Conservation (phyloP, 805 yeast genomes). For the Hanseniaspora hatyaiensis region DNA sequence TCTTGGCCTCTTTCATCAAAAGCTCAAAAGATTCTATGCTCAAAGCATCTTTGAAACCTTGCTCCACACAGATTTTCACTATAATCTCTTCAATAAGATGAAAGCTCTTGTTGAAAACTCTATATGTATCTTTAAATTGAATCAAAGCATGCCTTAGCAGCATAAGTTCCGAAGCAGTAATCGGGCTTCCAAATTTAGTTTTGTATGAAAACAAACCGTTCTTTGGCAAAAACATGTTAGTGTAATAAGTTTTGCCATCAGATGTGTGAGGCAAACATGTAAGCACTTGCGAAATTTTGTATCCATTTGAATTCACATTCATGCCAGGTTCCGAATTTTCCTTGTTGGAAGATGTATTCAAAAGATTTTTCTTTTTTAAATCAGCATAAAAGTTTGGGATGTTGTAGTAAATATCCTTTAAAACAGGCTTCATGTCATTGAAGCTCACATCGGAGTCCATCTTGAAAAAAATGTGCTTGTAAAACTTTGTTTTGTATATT, state of each 20-base stretch:
- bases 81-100: slow-evolving; percentile 57
- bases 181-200: slow-evolving; percentile 18
- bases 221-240: background rate
- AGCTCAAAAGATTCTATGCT: slow-evolving; percentile 61
- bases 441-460: slow-evolving; percentile 15
- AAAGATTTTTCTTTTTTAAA: background rate
- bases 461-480: slow-evolving; percentile 11
- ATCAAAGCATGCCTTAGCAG: slow-evolving; percentile 10
- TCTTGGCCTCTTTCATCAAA: slow-evolving; percentile 29
- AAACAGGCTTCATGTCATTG: slow-evolving; percentile 6
- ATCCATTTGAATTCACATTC: too few species aligned
- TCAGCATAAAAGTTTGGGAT: slow-evolving; percentile 1
- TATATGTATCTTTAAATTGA: slow-evolving; percentile 30
- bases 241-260: background rate
- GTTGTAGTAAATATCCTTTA: slow-evolving; percentile 3
- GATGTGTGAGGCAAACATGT: slow-evolving; percentile 4
- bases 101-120: slow-evolving; percentile 44
- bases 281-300: slow-evolving; percentile 7
- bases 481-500: slow-evolving; percentile 10
- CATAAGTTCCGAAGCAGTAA: slow-evolving; percentile 18
- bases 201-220: background rate
- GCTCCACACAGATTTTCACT: slow-evolving; percentile 72
- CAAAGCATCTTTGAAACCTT: slow-evolving; percentile 73
- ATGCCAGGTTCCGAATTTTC: too few species aligned
- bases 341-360: too few species aligned